phyloP scores from a whole-genome alignment of 192 early-diverging fungal species.

The Geranomyces michiganensis region DNA sequence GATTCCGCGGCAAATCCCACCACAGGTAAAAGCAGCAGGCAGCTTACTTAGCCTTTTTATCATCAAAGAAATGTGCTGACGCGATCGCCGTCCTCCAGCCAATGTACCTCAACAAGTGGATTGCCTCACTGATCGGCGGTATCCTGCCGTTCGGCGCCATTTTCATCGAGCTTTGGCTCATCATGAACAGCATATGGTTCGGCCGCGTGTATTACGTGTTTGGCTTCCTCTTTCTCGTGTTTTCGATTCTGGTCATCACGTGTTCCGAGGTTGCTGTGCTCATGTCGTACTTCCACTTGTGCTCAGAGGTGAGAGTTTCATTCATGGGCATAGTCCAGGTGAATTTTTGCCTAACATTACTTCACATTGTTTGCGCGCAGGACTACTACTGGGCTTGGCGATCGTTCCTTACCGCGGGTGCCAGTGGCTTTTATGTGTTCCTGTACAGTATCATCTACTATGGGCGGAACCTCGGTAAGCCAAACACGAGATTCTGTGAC shows the following conservation, averaged over 20 bases:
- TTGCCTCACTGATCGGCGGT: slow-evolving; percentile 67
- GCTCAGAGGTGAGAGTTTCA: slow-evolving; percentile 53
- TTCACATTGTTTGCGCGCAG: slow-evolving; percentile 66
- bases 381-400: slow-evolving; percentile 64
- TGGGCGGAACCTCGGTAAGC: slow-evolving; percentile 63
- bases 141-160: slow-evolving; percentile 71
- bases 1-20: slow-evolving; percentile 90
- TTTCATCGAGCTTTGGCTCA: slow-evolving; percentile 67
- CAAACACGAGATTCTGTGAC: slow-evolving; percentile 71
- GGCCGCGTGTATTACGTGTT: slow-evolving; percentile 64
- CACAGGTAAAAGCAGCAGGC: slow-evolving; percentile 51
- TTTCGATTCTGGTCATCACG: slow-evolving; percentile 58
- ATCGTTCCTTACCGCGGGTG: slow-evolving; percentile 76
- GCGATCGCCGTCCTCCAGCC: slow-evolving; percentile 50
- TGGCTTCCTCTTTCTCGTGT: slow-evolving; percentile 61
- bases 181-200: slow-evolving; percentile 61
- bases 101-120: slow-evolving; percentile 64
- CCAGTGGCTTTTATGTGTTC: slow-evolving; percentile 79
- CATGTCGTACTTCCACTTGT: slow-evolving; percentile 64
- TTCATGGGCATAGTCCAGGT: background rate
- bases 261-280: slow-evolving; percentile 60
- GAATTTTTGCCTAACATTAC: too few relatives aligned
- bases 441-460: slow-evolving; percentile 78
- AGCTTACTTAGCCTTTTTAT: slow-evolving; percentile 7
- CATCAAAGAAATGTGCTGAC: background rate